These are phyloP conservation scores for Pueraria montana DNA, from an alignment of 306 rosid species.

Conservation along the genomic window DNA sequence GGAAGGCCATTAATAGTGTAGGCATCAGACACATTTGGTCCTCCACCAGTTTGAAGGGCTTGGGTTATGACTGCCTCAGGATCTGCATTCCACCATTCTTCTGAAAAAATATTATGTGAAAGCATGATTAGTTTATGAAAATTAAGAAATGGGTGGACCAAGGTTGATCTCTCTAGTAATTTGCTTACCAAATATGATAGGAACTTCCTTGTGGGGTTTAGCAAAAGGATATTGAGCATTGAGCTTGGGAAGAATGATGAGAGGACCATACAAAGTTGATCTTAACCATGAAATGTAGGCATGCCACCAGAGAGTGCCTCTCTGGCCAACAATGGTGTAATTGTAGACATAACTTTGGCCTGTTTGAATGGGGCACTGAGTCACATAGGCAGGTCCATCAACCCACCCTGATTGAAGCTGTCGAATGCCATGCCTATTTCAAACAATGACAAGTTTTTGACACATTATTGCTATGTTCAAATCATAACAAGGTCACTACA, in stretches of 20 bases:
- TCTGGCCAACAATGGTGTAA: constrained; percentile 69
- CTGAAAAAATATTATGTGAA: constrained; percentile 39
- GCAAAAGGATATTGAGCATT: constrained; percentile 60
- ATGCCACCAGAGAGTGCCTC: constrained; percentile 84
- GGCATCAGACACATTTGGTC: constrained; percentile 87
- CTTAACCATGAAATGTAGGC: constrained; percentile 77
- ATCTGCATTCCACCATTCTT: constrained; percentile 84
- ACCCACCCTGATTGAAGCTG: constrained; percentile 62
- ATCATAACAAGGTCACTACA: not conserved
- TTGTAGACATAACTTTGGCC: constrained; percentile 79
- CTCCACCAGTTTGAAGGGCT: constrained; percentile 76
- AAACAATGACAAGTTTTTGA: not conserved
- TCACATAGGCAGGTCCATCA: constrained; percentile 69
- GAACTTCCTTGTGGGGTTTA: constrained; percentile 60
- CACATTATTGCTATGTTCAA: not conserved
- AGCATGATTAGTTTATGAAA: constrained; percentile 15
- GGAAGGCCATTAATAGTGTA: constrained; percentile 82
- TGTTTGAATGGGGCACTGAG: constrained; percentile 77
- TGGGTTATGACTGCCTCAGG: constrained; percentile 72
- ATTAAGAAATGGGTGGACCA: not conserved
- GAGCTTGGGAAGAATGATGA: constrained; percentile 67
- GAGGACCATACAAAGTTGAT: constrained; percentile 73
- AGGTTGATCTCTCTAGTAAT: not conserved
- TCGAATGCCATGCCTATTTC: constrained; percentile 75
- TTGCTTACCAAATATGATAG: constrained; percentile 57